Conservation (phyloP, 2,329 filamentous ascomycete genomes). For the Neophaeococcomyces mojaviensis region DNA sequence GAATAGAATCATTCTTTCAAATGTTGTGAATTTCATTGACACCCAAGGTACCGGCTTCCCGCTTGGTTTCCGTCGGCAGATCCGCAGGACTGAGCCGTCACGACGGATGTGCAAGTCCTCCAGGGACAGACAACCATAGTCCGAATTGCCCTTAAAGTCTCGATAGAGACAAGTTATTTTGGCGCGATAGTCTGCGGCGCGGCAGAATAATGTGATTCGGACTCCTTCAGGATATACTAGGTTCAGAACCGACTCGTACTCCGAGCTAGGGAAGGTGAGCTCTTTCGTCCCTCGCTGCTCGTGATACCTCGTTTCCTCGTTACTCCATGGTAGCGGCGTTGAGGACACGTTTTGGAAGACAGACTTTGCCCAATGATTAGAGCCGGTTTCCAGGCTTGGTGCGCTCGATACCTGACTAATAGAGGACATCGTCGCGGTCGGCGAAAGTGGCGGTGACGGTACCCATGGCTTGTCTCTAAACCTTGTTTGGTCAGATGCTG, state of each 20-base stretch:
- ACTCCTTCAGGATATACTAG: conserved; percentile 14
- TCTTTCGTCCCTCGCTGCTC: conserved; percentile 5
- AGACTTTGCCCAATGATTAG: conserved; percentile 35
- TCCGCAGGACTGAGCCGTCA: conserved; percentile 31
- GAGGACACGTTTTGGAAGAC: conserved; percentile 28
- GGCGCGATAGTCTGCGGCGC: conserved; percentile 43
- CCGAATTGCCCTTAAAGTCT: conserved; percentile 33
- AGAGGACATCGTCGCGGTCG: conserved; percentile 20
- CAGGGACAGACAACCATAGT: conserved; percentile 44
- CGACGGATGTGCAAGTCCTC: conserved; percentile 37
- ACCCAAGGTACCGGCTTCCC: conserved; percentile 5
- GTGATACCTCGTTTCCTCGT: conserved; percentile 8
- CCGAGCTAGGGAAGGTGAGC: conserved; percentile 2
- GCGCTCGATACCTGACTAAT: conserved; percentile 20
- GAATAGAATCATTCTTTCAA: conserved; percentile 40
- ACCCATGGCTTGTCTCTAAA: conserved; percentile 16
- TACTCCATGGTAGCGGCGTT: conserved; percentile 12
- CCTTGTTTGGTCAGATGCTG: conserved; percentile 12
- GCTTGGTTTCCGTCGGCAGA: conserved; percentile 29
- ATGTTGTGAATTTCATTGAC: conserved; percentile 44
- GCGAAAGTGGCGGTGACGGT: conserved; percentile 13
- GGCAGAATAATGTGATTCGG: conserved; percentile 40
- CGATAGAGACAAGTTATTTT: conserved; percentile 47
- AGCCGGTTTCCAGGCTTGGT: conserved; percentile 11
- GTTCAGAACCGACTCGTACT: conserved; percentile 4